Evolutionary conservation across 2,329 filamentous ascomycete genomes (phyloP), one percentile per base, ranked within the genome.

Genomic region (Botrytis porri): DNA sequence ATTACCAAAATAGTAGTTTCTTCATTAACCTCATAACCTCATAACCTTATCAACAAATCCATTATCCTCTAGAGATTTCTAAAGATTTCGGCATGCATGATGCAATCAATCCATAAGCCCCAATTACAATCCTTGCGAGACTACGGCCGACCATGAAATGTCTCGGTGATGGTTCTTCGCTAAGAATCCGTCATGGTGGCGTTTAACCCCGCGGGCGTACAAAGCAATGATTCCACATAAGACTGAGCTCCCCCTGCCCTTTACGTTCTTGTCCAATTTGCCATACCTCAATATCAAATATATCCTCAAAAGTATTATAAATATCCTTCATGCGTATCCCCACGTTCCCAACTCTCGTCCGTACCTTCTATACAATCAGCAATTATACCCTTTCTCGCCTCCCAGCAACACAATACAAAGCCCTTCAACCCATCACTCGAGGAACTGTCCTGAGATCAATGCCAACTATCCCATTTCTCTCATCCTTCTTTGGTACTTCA

Each of bases 401-500:
- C 45, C 69, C 75, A 67, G 73, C 73, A 74, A 62, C 75, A 54
- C 76, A 76, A 72, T 78, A 79, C 75, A 77, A 78, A 79, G 76
- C 76, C 70, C 76, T 81, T 48, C 81, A 78, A 77, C 82, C 79
- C 73, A 77, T 75, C 78, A 82, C 76, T 77, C 79, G 82, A 78
- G 78, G 77, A 59, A 83, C 80, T 62, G 78, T 82, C 73, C 78
- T 88, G 73, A 84, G 83, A 80, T 91, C 92, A 78, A 94, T 95
- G 89, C 90, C 93, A 70, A 88, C 87, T 2, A 91, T 97, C 79
- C 92, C 94, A 1, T 93, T 97, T 77, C 80, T 97, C 54, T 86
- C 92, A 77, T 89, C 91, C 72, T 84, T 97, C 2, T 97, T 97
- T 79, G 90, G 87, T 69, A 81, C 84, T 61, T 85, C 83, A 60